These are phyloP conservation scores for Dictyostelium purpureum DNA, from an alignment of 78 protist species.

Conservation along the genomic window DNA sequence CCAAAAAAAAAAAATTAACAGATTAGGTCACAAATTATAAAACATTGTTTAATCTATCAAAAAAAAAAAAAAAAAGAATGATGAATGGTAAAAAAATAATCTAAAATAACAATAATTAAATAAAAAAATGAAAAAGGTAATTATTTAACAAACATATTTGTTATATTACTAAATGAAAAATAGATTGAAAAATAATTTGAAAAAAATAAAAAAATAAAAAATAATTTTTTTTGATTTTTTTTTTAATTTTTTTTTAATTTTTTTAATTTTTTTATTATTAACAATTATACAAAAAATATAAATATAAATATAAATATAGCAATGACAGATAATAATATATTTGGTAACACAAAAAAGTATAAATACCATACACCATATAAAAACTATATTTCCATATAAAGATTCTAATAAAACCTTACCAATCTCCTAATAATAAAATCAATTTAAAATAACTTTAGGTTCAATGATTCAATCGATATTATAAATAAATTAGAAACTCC, in stretches of 20 bases:
- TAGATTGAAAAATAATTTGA: not conserved
- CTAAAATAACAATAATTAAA: not conserved
- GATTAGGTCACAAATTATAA: too few relatives aligned
- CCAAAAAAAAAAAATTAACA: too few relatives aligned
- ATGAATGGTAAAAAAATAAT: not conserved
- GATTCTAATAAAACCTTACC: not conserved
- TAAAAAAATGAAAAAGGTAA: not conserved
- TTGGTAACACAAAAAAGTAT: conserved; percentile 2
- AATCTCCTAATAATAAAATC: not conserved
- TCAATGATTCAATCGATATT: conserved; percentile 65
- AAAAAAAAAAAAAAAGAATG: not conserved
- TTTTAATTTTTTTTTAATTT: not conserved
- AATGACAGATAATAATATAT: not conserved
- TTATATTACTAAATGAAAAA: too few relatives aligned
- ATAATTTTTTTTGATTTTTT: not conserved
- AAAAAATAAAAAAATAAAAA: too few relatives aligned
- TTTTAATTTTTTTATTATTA: not conserved
- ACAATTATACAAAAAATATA: too few relatives aligned
- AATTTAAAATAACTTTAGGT: conserved; percentile 17
- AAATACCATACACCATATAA: not conserved
- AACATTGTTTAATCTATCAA: not conserved
- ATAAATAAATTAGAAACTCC: conserved; percentile 51
- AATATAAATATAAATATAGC: not conserved
- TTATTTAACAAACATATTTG: too few relatives aligned
- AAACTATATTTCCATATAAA: not conserved